Base-by-base conservation (phyloP, 768 basidiomycete species). In the Russula sp. region DNA sequence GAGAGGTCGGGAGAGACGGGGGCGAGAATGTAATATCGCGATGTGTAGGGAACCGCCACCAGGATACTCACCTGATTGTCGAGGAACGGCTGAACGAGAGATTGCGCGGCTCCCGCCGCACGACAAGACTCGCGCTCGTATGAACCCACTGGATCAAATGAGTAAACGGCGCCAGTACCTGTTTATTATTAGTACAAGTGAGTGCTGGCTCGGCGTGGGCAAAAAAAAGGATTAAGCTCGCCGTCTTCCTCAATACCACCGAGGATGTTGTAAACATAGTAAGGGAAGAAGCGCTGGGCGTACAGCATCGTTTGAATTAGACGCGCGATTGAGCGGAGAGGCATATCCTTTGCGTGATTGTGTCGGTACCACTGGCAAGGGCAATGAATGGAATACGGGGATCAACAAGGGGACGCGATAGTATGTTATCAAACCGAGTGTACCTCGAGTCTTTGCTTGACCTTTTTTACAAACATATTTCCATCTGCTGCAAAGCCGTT, bases 241-340 rank as follows among this genome's bases (percentile, higher is more conserved):
- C 94, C 94, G 72, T 97, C 94, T 71, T 94, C 94, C 73, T 98
- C 94, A 65, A 97, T 92, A 47, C 94, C 94, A 55, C 93, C 92
- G 38, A 98, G 85, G 71, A 98, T 93, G 74, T 95, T 95, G 79
- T 92, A 95, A 36, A 96, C 89, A 74, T 96, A 99, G 81, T 90
- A 98, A 1, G 97, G 97, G 84, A 99, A 99, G 79, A 97, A 96
- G 56, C 96, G 87, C 65, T 89, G 88, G 43, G 82, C 88, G 73
- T 99, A 99, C 32, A 99, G 82, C 92, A 98, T 96, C 18, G 95
- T 97, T 74, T 98, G 96, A 60, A 99, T 95, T 69, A 99, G 81
- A 61, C 97, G 85, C n/a, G 97, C 97, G 71, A 99, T 97, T 29
- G 94, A 87, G 65, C 88, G 87, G 41, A 99, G 81, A n/a, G 93